Base-by-base conservation (phyloP, 345 rosid species). In the Pistacia atlantica region DNA sequence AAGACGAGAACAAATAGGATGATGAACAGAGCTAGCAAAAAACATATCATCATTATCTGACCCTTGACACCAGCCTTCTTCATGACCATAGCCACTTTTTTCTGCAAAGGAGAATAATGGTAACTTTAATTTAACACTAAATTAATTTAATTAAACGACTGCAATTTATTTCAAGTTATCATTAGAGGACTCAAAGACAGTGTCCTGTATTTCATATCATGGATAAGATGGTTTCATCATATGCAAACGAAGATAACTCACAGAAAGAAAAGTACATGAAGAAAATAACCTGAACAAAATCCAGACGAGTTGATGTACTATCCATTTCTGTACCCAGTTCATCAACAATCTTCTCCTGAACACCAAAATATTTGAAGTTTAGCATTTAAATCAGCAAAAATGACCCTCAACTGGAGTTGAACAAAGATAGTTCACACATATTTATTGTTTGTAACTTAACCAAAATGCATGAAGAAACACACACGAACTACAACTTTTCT, bases 61-160 rank as follows among this genome's bases (percentile, higher is more conserved):
- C 97, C 98, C 88, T 92, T 96, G 9, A 91, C 89, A 67, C 99
- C 80, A 49, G 98, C 98, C 82, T 92, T 96, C 92, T 92, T 96
- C 99, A 96, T 96, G 69, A 96, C 97, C 95, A 94, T 88, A 12
- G 90, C 97, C 76, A 96, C 98, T 78, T 92, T 96, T 88, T 96
- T 96, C 98, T 95, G 97, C 82, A 82, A 73, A 56, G 73, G 71
- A 67, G 71, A 48, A 75, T 13, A 35, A 63, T 28, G 35, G 18
- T 45, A 20, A 72, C n/a, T 48, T 1, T 57, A 58, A 16, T 35
- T 17, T 37, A 38, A 31, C 13, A 73, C 42, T 4, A 46, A 35
- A 4, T 66, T 64, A 37, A 2, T 13, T 33, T 71, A n/a, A 20
- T 52, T 35, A 18, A 12, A 5, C 4, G 2, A 35, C 13, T 17